phyloP scores from a whole-genome alignment of 176 grass and related monocot genomes.

The Pontederia paniculata region DNA sequence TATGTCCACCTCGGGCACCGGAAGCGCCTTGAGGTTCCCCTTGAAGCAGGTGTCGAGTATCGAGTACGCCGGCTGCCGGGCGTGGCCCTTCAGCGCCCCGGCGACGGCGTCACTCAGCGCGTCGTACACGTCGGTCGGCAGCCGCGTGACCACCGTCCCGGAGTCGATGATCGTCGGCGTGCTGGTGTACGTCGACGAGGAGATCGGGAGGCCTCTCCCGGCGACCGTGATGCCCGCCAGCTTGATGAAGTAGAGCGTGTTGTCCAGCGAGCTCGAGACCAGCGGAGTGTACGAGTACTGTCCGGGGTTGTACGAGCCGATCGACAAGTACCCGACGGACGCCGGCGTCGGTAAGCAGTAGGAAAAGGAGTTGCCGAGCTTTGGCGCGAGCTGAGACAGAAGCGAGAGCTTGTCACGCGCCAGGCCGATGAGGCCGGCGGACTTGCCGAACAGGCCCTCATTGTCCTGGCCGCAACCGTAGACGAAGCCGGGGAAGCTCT shows the following conservation, averaged over 20 bases:
- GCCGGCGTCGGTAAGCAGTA: background rate
- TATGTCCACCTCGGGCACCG: slow-evolving; percentile 36
- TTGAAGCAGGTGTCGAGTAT: slow-evolving; percentile 77
- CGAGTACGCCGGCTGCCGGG: slow-evolving; percentile 26
- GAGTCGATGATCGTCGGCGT: slow-evolving; percentile 76
- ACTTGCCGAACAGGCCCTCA: background rate
- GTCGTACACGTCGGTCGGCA: slow-evolving; percentile 47
- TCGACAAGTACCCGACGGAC: background rate
- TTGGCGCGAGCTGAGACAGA: background rate
- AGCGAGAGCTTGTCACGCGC: background rate
- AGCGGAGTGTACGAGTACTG: background rate
- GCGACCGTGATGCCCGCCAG: background rate
- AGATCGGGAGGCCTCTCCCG: background rate
- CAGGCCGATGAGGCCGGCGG: background rate
- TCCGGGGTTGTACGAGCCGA: background rate
- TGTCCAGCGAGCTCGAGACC: slow-evolving; percentile 2
- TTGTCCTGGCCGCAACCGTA: slow-evolving; percentile 19
- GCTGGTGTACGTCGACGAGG: slow-evolving; percentile 37
- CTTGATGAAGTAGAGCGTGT: background rate
- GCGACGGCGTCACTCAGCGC: slow-evolving; percentile 52
- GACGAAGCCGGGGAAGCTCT: slow-evolving; percentile 31
- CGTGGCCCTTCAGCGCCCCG: slow-evolving; percentile 21
- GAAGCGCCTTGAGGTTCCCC: slow-evolving; percentile 27
- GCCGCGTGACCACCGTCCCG: slow-evolving; percentile 66
- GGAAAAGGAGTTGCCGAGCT: background rate